Conservation (phyloP, 768 basidiomycete species). For the Stropharia rugosoannulata region DNA sequence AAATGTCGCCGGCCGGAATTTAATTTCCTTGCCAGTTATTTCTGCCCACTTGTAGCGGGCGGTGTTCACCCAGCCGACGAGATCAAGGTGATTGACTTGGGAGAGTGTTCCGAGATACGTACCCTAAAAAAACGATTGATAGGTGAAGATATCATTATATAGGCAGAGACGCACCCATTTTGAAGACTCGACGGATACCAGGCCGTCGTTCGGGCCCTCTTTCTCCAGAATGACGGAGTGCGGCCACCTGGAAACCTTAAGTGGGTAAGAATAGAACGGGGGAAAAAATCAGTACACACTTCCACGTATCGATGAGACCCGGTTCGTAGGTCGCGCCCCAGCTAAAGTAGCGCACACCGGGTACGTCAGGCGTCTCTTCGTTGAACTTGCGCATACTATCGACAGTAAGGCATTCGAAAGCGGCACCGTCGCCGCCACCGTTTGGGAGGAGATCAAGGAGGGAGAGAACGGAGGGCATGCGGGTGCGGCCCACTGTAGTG, state of each 20-base stretch:
- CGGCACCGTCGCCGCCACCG: conserved; percentile 92
- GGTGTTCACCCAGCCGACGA: conserved; percentile 92
- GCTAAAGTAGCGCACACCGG: conserved; percentile 84
- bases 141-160: neutral
- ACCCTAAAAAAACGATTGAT: conserved; percentile 45
- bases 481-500: conserved; percentile 60
- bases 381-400: conserved; percentile 91
- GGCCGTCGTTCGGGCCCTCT: conserved; percentile 93
- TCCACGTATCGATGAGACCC: conserved; percentile 89
- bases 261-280: neutral
- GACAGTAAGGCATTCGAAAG: conserved; percentile 85
- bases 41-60: conserved; percentile 88
- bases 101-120: conserved; percentile 92
- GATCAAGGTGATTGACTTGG: conserved; percentile 89
- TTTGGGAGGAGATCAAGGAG: conserved; percentile 85
- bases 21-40: conserved; percentile 85
- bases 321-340: conserved; percentile 95
- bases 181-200: conserved; percentile 85
- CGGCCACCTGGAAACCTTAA: conserved; percentile 47
- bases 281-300: conserved; percentile 30
- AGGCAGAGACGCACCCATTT: conserved; percentile 60
- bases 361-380: conserved; percentile 75
- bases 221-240: conserved; percentile 80
- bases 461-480: conserved; percentile 68
- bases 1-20: conserved; percentile 90